A percentile compares a stretch with the other conserved stretches of the same genome.
phyloP scores from a whole-genome alignment of 1,284 basidiomycete genomes.

The Ganoderma resinaceum region DNA sequence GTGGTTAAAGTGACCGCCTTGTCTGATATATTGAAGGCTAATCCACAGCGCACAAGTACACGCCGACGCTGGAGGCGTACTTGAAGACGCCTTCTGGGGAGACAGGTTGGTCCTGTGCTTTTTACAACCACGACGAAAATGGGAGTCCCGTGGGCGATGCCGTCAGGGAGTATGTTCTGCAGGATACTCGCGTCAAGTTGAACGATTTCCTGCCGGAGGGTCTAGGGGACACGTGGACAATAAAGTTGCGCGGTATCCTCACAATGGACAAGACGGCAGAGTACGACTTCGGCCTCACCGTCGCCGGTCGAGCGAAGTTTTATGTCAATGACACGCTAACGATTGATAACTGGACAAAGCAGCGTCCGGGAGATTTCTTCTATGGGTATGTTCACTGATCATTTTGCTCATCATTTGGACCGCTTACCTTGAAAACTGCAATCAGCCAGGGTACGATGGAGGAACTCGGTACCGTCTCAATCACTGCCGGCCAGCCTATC shows the following conservation, averaged over 20 bases:
- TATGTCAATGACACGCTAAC: slow-evolving; percentile 67
- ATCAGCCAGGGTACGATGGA: slow-evolving; percentile 66
- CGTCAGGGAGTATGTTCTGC: slow-evolving; percentile 57
- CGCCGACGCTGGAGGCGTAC: slow-evolving; percentile 61
- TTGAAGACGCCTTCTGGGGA: slow-evolving; percentile 57
- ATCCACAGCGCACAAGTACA: slow-evolving; percentile 62
- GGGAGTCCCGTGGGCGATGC: slow-evolving; percentile 50
- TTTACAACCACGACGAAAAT: slow-evolving; percentile 59
- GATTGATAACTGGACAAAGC: slow-evolving; percentile 76
- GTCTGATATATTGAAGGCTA: background rate
- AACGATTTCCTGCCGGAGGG: slow-evolving; percentile 71
- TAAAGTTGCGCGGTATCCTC: slow-evolving; percentile 65
- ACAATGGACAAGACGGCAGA: slow-evolving; percentile 54
- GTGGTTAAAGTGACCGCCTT: background rate
- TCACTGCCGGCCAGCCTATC: slow-evolving; percentile 53
- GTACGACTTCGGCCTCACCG: slow-evolving; percentile 77
- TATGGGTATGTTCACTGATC: slow-evolving; percentile 54
- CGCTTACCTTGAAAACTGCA: background rate
- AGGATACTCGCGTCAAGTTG: slow-evolving; percentile 68
- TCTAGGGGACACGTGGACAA: slow-evolving; percentile 68
- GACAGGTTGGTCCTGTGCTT: slow-evolving; percentile 67
- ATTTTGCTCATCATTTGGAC: background rate
- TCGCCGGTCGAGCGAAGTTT: slow-evolving; percentile 72
- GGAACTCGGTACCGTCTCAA: slow-evolving; percentile 57
- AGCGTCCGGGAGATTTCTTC: slow-evolving; percentile 72